phyloP scores from a whole-genome alignment of 805 yeast species.

The Hanseniaspora mollemarum region DNA sequence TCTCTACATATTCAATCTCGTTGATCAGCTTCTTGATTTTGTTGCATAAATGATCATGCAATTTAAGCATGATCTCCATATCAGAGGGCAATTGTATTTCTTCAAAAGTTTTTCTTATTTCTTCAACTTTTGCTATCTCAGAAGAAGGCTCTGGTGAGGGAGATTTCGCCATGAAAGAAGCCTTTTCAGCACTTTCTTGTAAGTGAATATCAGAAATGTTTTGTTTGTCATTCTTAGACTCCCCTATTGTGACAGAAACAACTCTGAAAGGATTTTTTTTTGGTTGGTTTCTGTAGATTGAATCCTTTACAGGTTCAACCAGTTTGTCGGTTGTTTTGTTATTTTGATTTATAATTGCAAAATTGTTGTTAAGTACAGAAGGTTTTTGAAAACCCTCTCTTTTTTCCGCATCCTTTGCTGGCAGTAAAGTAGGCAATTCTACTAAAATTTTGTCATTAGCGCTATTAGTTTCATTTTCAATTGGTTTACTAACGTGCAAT shows the following conservation, averaged over 20 bases:
- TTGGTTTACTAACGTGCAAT: no score
- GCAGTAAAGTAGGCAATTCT: no score
- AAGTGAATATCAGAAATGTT: neutral
- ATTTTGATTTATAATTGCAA: no score
- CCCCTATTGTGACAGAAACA: constrained; percentile 21
- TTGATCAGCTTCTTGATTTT: constrained; percentile 32
- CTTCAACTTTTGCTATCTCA: neutral
- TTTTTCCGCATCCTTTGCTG: no score
- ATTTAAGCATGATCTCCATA: constrained; percentile 26
- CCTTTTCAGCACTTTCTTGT: neutral
- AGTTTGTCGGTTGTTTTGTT: neutral
- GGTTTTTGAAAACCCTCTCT: no score
- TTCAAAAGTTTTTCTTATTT: neutral
- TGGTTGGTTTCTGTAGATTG: neutral
- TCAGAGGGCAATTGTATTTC: constrained; percentile 14
- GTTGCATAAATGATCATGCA: constrained; percentile 27
- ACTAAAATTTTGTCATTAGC: no score
- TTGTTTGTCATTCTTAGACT: neutral
- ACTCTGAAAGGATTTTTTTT: constrained; percentile 28
- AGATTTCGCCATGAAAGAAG: neutral
- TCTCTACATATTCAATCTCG: constrained; percentile 32
- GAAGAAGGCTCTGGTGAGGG: neutral
- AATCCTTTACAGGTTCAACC: neutral
- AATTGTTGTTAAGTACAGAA: neutral
- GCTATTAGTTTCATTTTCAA: no score